Percentiles rank a stretch among this genome's conserved stretches.
phyloP scores from a whole-genome alignment of 192 early-diverging fungal genomes.

The Jimgerdemannia lactiflua region DNA sequence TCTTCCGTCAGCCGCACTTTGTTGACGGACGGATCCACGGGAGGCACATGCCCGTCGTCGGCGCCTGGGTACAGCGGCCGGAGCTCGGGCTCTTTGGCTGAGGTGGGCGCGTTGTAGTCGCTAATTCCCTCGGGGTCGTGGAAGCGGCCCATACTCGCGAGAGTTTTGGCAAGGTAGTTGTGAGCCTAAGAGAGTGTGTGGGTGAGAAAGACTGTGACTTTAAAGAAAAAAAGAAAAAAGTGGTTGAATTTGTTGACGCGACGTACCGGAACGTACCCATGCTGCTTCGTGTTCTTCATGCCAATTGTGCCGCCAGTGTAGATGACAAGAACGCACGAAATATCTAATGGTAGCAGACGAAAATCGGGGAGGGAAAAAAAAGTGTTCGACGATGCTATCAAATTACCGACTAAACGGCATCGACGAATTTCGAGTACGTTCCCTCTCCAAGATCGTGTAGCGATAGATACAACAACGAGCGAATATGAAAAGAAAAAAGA shows the following conservation, averaged over 20 bases:
- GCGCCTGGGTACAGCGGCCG: neutral
- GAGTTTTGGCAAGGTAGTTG: conserved; percentile 77
- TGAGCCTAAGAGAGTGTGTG: conserved; percentile 49
- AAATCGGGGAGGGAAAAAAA: neutral
- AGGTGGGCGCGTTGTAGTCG: neutral
- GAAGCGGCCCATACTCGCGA: conserved; percentile 76
- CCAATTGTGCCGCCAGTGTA: conserved; percentile 97
- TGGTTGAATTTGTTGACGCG: neutral
- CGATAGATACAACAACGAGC: too few relatives aligned
- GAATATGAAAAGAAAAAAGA: neutral
- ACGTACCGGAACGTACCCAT: conserved; percentile 69
- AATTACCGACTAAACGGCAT: neutral
- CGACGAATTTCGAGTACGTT: neutral
- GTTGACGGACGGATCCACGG: conserved; percentile 19
- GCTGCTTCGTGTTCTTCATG: conserved; percentile 70
- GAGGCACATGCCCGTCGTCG: conserved; percentile 15
- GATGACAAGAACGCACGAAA: conserved; percentile 81
- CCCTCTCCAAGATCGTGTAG: too few relatives aligned
- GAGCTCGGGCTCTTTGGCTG: neutral
- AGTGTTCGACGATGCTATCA: too few relatives aligned
- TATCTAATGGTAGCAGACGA: conserved; percentile 37
- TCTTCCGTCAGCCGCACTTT: conserved; percentile 19
- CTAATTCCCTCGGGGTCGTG: conserved; percentile 58
- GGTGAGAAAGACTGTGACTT: conserved; percentile 24
- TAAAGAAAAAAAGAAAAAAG: conserved; percentile 1